These are phyloP conservation scores for Yamadazyma spencermartinsiae DNA, from an alignment of 1,139 yeast species.

Conservation along the genomic window DNA sequence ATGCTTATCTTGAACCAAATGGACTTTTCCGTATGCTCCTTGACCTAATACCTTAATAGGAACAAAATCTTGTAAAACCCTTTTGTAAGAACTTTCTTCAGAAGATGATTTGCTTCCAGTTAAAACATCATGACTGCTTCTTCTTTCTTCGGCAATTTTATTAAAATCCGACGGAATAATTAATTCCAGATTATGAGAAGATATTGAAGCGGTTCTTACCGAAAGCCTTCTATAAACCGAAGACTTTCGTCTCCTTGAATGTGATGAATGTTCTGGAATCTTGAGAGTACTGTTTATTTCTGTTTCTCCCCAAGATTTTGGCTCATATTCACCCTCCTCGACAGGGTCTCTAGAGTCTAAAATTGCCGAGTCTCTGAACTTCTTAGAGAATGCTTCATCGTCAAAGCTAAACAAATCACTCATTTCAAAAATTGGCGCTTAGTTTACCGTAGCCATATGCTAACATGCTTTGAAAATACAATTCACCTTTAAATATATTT, in stretches of 20 bases:
- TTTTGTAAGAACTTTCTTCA: conserved; percentile 5
- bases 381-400: conserved; percentile 20
- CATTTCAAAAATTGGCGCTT: conserved; percentile 5
- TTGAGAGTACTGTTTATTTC: conserved; percentile 8
- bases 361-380: conserved; percentile 8
- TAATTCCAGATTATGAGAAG: conserved; percentile 20
- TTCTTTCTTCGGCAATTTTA: conserved; percentile 12
- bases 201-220: conserved; percentile 20
- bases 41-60: conserved; percentile 43
- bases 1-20: conserved; percentile 34
- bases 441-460: too few species aligned
- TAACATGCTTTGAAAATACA: too few species aligned
- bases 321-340: neutral
- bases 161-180: conserved; percentile 22
- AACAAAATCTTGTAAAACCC: conserved; percentile 27
- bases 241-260: conserved; percentile 19
- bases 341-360: conserved; percentile 5
- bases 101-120: neutral
- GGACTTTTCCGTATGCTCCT: conserved; percentile 46
- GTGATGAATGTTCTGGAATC: conserved; percentile 4
- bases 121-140: neutral
- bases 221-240: conserved; percentile 27
- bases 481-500: too few species aligned
- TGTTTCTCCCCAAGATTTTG: conserved; percentile 1
- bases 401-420: conserved; percentile 22